Base-by-base conservation (phyloP, 495 filamentous ascomycete genomes). In the Neurospora sp. region DNA sequence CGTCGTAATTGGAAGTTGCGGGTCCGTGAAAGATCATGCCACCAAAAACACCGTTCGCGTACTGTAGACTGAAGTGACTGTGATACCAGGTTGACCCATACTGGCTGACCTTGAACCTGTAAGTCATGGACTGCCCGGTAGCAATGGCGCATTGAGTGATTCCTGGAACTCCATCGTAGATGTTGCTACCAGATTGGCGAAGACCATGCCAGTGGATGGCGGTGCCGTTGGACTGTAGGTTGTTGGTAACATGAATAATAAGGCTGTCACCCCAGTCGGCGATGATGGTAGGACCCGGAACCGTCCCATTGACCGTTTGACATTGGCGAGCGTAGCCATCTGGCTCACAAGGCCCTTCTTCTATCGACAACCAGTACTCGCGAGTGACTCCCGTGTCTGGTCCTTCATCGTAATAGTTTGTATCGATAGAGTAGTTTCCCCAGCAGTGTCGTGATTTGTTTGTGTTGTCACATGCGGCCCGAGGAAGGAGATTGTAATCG, bases 251-350 rank as follows among this genome's bases (percentile, higher is more conserved):
- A 31, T 74, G 71, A 44, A 92, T 69, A 42, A 73, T 40, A 79
- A 86, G 74, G 18, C 79, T 83, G 74, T 88, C 86, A 14, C 84
- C 86, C 72, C 83, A 81, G 73, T 85, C 81, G 35, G 82, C 82
- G 74, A 85, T 81, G 71, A 90, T 85, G 16, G 87, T 74, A 7
- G 88, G 88, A 1, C 88, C 88, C 0, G 88, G 88, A 41, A 84
- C 84, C 53, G 83, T 83, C n/a, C 84, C 85, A 76, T 90, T 89
- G 75, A 89, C 84, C 10, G 82, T 79, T 45, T 87, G 79, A 83
- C 88, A 85, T 3, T 81, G 83, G 22, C 88, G 82, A 38, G 76
- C 80, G 35, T 87, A 84, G 4, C 86, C 84, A 75, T 90, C 88
- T 1, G 88, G 89, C 10, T 76, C 71, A 12, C 78, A 79, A 3